Percentiles rank a stretch among this genome's conserved stretches.
phyloP scores from a whole-genome alignment of 768 basidiomycete genomes.

The Trichaptum fuscoviolaceum region DNA sequence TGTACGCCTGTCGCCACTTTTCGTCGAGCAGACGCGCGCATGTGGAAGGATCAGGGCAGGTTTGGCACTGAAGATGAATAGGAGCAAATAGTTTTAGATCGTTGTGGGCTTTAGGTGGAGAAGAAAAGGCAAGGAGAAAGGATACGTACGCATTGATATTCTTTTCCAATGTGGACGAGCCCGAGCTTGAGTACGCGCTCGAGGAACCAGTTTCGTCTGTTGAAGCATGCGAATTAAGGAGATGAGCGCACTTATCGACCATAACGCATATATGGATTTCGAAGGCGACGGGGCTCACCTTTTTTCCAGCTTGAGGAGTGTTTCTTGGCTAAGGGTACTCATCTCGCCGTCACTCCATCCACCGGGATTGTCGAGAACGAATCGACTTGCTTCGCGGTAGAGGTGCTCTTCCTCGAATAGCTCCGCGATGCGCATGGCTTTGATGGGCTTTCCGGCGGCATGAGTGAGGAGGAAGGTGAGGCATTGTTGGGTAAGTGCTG shows the following conservation, averaged over 20 bases:
- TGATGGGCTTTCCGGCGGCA: slow-evolving; percentile 88
- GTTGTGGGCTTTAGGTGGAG: not conserved
- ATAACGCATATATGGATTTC: not conserved
- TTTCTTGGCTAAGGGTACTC: slow-evolving; percentile 75
- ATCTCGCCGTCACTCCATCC: slow-evolving; percentile 79
- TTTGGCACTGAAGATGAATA: slow-evolving; percentile 50
- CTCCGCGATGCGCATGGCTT: slow-evolving; percentile 89
- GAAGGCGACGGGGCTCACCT: slow-evolving; percentile 37
- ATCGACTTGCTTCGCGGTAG: slow-evolving; percentile 86
- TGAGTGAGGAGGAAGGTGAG: slow-evolving; percentile 86
- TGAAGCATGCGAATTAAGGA: not conserved
- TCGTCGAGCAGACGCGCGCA: slow-evolving; percentile 88
- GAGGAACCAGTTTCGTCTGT: slow-evolving; percentile 89
- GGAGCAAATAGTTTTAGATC: not conserved
- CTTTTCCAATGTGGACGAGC: slow-evolving; percentile 80
- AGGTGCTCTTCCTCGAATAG: slow-evolving; percentile 86
- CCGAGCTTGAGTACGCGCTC: slow-evolving; percentile 92
- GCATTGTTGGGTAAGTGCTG: slow-evolving; percentile 76
- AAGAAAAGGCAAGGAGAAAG: not conserved
- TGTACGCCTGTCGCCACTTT: slow-evolving; percentile 88
- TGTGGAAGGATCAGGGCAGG: slow-evolving; percentile 72
- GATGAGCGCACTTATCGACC: not conserved
- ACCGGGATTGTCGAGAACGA: slow-evolving; percentile 88
- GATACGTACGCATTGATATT: slow-evolving; percentile 81
- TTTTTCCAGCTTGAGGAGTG: slow-evolving; percentile 85